These are phyloP conservation scores for Dictyostelium capitatum DNA, from an alignment of 78 protist species.

Conservation along the genomic window DNA sequence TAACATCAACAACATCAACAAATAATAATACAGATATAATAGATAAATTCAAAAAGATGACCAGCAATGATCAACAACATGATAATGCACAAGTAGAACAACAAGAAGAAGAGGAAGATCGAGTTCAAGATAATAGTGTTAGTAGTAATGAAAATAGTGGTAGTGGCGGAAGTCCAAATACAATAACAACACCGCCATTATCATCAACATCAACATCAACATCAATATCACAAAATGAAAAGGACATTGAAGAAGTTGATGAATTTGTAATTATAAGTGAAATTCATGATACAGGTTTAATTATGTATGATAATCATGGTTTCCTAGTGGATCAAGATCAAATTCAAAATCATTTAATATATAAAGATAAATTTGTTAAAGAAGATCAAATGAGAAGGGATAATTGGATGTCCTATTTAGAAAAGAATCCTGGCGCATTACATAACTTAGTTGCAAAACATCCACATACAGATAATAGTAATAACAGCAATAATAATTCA, in stretches of 20 bases:
- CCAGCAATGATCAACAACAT: background rate
- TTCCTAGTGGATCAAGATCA: constrained; percentile 65
- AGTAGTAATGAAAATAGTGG: background rate
- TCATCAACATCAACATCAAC: background rate
- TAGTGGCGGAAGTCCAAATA: background rate
- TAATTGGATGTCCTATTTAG: constrained; percentile 47
- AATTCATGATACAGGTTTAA: background rate
- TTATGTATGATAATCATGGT: constrained; percentile 66
- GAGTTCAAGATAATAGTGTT: background rate
- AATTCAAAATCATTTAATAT: constrained; percentile 50
- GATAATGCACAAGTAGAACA: background rate
- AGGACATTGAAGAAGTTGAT: constrained; percentile 10
- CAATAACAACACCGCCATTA: background rate
- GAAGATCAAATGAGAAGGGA: constrained; percentile 21
- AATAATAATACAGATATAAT: background rate
- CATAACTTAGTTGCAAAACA: background rate
- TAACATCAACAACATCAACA: background rate
- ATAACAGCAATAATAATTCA: background rate
- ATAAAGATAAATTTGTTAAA: constrained; percentile 46
- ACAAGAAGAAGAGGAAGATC: background rate
- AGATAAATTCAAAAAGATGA: background rate
- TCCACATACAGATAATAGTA: background rate
- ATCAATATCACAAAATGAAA: background rate
- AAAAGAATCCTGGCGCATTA: constrained; percentile 30
- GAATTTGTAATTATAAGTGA: constrained; percentile 37